Conservation (phyloP, 495 filamentous ascomycete genomes). For the Aspergillus sclerotioniger region DNA sequence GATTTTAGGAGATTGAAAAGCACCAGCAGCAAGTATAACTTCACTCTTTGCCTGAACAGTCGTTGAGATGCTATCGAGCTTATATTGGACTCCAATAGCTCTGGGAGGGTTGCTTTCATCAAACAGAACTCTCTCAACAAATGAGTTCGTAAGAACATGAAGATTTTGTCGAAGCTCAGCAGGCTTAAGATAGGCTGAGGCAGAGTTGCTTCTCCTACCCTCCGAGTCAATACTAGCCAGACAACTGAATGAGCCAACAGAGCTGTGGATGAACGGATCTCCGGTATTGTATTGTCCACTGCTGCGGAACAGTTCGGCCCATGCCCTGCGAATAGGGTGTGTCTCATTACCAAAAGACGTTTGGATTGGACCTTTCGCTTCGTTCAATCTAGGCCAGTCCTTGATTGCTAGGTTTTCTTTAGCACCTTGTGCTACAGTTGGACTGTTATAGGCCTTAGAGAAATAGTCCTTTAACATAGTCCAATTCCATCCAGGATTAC, state of each 20-base stretch:
- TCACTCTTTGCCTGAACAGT: slow-evolving; percentile 8
- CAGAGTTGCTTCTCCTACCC: slow-evolving; percentile 9
- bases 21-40: slow-evolving; percentile 8
- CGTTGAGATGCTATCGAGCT: slow-evolving; percentile 1
- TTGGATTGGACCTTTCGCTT: slow-evolving; percentile 10
- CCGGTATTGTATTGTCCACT: slow-evolving; percentile 4
- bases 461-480: slow-evolving; percentile 10
- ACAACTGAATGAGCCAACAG: slow-evolving; percentile 7
- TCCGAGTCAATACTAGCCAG: slow-evolving; percentile 5
- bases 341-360: slow-evolving; percentile 8
- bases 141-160: slow-evolving; percentile 9
- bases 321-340: slow-evolving; percentile 7
- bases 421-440: slow-evolving; percentile 8
- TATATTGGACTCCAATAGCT: slow-evolving; percentile 9
- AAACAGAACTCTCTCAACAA: slow-evolving; percentile 8
- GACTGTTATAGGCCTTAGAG: slow-evolving; percentile 4
- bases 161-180: slow-evolving; percentile 8
- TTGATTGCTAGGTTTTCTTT: slow-evolving; percentile 7
- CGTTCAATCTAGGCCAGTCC: slow-evolving; percentile 6
- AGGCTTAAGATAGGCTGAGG: slow-evolving; percentile 8
- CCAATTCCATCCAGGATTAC: slow-evolving; percentile 9
- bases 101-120: slow-evolving; percentile 8
- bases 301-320: slow-evolving; percentile 9
- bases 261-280: slow-evolving; percentile 7
- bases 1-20: slow-evolving; percentile 8